Evolutionary conservation across 2,329 filamentous ascomycete genomes (phyloP).

Genomic region (Pochonia chlamydosporia): DNA sequence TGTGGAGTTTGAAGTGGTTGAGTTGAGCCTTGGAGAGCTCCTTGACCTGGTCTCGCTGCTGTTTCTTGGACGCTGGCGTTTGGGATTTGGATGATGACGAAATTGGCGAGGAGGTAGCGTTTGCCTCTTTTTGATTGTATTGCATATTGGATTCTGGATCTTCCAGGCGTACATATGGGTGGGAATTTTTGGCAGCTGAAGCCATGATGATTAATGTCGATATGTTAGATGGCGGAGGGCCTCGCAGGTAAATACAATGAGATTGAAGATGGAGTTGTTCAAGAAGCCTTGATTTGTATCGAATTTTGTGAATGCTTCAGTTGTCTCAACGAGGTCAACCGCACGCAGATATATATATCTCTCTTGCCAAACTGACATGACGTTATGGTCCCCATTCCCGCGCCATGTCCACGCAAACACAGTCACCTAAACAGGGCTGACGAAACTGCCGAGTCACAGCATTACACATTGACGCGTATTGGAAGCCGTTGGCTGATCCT

Average conservation of each 20-base stretch:
- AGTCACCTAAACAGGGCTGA: too few species aligned
- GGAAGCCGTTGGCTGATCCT: too few species aligned
- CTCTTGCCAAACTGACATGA: too few species aligned
- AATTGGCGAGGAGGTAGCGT: background rate
- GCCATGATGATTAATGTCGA: conserved; percentile 4
- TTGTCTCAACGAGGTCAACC: too few species aligned
- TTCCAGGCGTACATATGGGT: conserved; percentile 1
- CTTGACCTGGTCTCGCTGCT: background rate
- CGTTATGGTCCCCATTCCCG: too few species aligned
- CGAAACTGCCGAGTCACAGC: too few species aligned
- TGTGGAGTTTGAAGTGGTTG: background rate
- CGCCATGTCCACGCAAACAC: too few species aligned
- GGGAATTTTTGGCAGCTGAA: background rate
- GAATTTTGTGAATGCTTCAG: too few species aligned
- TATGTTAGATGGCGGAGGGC: background rate
- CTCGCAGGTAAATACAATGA: background rate
- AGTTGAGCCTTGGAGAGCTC: background rate
- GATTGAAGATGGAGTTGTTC: background rate
- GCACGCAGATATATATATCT: too few species aligned
- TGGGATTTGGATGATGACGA: background rate
- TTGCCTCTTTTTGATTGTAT: background rate
- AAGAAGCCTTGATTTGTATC: too few species aligned
- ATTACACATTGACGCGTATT: too few species aligned
- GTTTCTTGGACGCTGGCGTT: background rate
- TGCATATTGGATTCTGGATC: background rate